Evolutionary conservation across 2,329 filamentous ascomycete genomes (phyloP).

Genomic region (Zasmidium citrigriseum): DNA sequence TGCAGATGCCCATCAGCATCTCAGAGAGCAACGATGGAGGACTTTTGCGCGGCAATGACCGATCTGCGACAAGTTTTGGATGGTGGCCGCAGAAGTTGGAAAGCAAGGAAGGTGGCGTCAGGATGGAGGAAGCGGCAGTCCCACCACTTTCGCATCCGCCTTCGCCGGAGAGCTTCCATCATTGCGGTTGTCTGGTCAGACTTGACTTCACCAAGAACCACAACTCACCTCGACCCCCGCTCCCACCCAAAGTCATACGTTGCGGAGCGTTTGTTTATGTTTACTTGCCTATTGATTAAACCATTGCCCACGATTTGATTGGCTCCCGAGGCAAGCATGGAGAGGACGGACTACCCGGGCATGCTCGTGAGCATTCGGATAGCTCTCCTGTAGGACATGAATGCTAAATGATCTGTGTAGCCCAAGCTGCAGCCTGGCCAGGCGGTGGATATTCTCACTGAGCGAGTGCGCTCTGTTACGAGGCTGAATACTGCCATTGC

Average conservation of each 20-base stretch:
- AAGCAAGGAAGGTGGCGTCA: neutral
- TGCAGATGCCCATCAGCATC: neutral
- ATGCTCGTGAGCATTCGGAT: slow-evolving; percentile 72
- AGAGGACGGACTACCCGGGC: slow-evolving; percentile 86
- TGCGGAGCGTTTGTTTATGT: neutral
- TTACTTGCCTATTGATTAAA: neutral
- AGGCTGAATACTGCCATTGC: slow-evolving; percentile 88
- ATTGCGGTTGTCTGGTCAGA: neutral
- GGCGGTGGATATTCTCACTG: slow-evolving; percentile 78
- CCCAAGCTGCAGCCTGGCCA: slow-evolving; percentile 77
- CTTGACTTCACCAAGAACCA: neutral
- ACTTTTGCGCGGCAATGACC: too few relatives aligned
- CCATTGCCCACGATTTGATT: neutral
- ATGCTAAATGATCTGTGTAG: slow-evolving; percentile 50
- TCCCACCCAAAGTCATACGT: neutral
- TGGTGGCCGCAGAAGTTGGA: neutral
- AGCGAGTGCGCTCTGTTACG: slow-evolving; percentile 83
- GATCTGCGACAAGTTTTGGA: neutral
- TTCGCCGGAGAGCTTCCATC: neutral
- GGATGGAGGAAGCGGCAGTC: neutral
- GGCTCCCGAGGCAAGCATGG: slow-evolving; percentile 48
- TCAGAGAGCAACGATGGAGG: neutral
- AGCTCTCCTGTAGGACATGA: slow-evolving; percentile 22
- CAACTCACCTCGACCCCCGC: neutral
- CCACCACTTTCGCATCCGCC: too few relatives aligned